These are phyloP conservation scores for Penicillium decumbens DNA, from an alignment of 2,329 filamentous ascomycete genomes.

Conservation along the genomic window DNA sequence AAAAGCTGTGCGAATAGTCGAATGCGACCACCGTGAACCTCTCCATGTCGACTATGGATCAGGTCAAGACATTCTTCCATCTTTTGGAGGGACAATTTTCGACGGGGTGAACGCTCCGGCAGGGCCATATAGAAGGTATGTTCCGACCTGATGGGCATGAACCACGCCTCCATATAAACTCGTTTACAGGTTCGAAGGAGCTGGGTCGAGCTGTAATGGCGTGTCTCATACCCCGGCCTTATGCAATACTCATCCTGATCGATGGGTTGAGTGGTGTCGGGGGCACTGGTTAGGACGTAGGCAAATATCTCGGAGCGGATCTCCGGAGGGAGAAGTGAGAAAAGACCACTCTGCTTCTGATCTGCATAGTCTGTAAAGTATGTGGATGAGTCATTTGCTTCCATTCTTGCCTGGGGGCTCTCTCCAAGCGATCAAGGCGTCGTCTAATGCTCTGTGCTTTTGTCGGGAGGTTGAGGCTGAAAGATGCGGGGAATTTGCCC, in stretches of 20 bases:
- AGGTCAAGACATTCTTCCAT: conserved; percentile 17
- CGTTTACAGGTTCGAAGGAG: conserved; percentile 45
- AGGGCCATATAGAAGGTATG: conserved; percentile 40
- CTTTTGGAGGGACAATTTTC: conserved; percentile 2
- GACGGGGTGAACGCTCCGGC: conserved; percentile 29
- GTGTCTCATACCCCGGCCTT: conserved; percentile 42
- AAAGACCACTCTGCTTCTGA: conserved; percentile 29
- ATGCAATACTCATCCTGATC: conserved; percentile 34
- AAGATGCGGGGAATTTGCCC: neutral
- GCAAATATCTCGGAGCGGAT: conserved; percentile 49
- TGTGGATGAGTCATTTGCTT: neutral
- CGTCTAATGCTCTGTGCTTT: neutral
- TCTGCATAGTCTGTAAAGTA: conserved; percentile 7
- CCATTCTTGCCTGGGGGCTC: neutral
- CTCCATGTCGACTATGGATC: conserved; percentile 20
- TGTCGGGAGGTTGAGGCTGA: neutral
- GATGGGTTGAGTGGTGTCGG: conserved; percentile 31
- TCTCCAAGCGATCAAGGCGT: neutral
- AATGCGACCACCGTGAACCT: conserved; percentile 31
- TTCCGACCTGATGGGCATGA: conserved; percentile 39
- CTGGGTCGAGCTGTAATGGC: conserved; percentile 33
- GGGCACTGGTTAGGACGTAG: conserved; percentile 38
- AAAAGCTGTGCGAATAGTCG: conserved; percentile 46
- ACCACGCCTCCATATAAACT: conserved; percentile 44
- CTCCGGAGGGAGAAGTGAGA: conserved; percentile 45